Base-by-base conservation (phyloP, 371 early-diverging fungal species). In the Zancudomyces culisetae region DNA sequence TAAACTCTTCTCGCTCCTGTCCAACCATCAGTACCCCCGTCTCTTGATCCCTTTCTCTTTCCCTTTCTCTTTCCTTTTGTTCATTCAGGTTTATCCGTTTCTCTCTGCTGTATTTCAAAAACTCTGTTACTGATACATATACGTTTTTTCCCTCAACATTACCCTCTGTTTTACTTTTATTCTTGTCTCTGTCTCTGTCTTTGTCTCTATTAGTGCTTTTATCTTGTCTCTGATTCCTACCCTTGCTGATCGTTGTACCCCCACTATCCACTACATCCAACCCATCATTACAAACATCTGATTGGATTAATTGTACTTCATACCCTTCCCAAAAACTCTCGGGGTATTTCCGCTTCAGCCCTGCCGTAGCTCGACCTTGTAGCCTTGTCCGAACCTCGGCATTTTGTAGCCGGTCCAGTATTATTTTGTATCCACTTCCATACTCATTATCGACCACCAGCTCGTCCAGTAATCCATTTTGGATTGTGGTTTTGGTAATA, bases 331-430 rank as follows among this genome's bases (percentile, higher is more conserved):
- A n/a, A 35, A 35, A 35, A 6, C 35, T 35, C 35, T 15, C 6
- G 15, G 6, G 6, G 15, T 35, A 35, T 15, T 10, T 10, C 35
- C 15, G 35, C 15, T 35, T 35, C 35, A 35, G 6, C 15, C 35
- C 35, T 3, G 8, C 27, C 13, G 27, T 8, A 26, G n/a, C 24
- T 3, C 27, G 18, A 3, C 20, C 4, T 35, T 49, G 10, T 29
- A 49, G 3, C 27, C 30, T 2, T 6, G 2, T 8, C 20, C 10
- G 3, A 18, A 28, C 22, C 20, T 13, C 22, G 8, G 50, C 13
- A 29, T 29, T 18, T 35, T 49, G 50, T 10, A 49, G 39, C 39
- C 30, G 28, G 39, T 49, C 50, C 50, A 49, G 26, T 18, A 49
- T 35, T 19, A 49, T 30, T 49, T 49, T 49, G 28, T 49, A 49